Evolutionary conservation across 257 asterid genomes (phyloP), one percentile per base, ranked within the genome.

Genomic region (Phtheirospermum japonicum): DNA sequence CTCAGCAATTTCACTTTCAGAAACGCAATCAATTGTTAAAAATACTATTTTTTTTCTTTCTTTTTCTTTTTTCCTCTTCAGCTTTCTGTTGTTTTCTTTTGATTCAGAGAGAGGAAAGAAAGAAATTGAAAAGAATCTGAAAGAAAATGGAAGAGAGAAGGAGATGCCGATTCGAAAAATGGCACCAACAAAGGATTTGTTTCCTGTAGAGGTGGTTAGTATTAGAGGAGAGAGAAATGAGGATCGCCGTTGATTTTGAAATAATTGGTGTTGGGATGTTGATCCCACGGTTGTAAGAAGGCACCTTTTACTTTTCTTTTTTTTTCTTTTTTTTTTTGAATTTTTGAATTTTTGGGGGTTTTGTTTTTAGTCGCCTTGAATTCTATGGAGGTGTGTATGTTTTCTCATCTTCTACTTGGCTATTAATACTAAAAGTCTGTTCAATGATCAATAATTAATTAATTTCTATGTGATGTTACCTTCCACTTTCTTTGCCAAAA

Each of bases 241-340:
- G 86, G 82, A 77, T 75, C 72, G 20, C 86, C 88, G 83, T 80
- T 37, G 43, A 78, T 64, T 55, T 63, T 75, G 58, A 56, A 83
- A 42, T 42, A 7, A 42, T 42, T 13, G 49, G 1, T 16, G 49
- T 11, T 42, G 6, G 49, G 49, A 42, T 42, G 6, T 42, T 42
- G 5, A 42, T 79, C 86, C 20, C 5, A 83, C 82, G 95, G 85
- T 59, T 51, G 37, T 18, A 33, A 51, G 10, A 7, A 51, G 26
- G 3, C 13, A 9, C 16, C 14, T n/a, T 9, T 8, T 17, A 5
- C 6, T 49, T 49, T 39, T 39, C n/a, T 39, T 39, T 23, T 23
- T 3, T 23, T 23, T 23, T 23, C 28, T 23, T 23, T 23, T 23
- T 23, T 23, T 23, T 23, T 23, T 23, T 23, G 1, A 3, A 23